Evolutionary conservation across 1,284 basidiomycete genomes (phyloP), one percentile per base, ranked within the genome.

Genomic region (Microstroma glucosiphilum): DNA sequence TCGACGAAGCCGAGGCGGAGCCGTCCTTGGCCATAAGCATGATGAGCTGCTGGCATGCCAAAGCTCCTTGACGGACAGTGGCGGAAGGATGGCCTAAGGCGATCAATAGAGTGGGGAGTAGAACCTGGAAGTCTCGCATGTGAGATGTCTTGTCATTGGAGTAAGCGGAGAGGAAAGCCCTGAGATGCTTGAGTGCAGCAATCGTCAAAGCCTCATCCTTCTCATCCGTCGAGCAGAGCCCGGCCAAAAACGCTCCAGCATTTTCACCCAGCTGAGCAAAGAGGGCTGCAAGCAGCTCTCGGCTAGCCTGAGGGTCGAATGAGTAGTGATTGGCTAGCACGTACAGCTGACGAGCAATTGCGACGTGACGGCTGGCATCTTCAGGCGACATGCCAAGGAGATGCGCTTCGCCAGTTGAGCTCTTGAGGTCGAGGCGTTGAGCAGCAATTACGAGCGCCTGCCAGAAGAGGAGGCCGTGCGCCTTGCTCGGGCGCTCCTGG

Each of bases 171-270:
- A 85, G 74, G 55, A 83, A 83, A 0, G 83, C 83, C 67, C 88
- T 84, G 0, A 90, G 89, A 70, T 91, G 87, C 26, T 89, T 81
- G 67, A 96, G 89, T 0, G 92, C 89, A 61, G 79, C 72, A 43
- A 61, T n/a, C 2, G 51, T 25, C 51, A 54, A 2, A 15, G 15
- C 19, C 55, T 60, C 21, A 54, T 56, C 59, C 57, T 37, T 25
- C 59, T 54, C 53, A 49, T 56, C 19, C 15, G 30, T 41, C n/a
- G 67, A 80, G 87, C 88, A 89, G 40, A 89, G 68, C 6, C 88
- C 84, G 15, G 86, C 84, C 21, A 97, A 85, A 82, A 97, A 93
- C 1, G 87, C 82, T n/a, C 96, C 81, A 0, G 87, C 83, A 60
- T 88, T 87, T 21, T 88, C 86, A 59, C 85, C 85, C 2, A 93